These are phyloP conservation scores for Sporothrix pallida DNA, from an alignment of 2,329 filamentous ascomycete genomes.

Conservation along the genomic window DNA sequence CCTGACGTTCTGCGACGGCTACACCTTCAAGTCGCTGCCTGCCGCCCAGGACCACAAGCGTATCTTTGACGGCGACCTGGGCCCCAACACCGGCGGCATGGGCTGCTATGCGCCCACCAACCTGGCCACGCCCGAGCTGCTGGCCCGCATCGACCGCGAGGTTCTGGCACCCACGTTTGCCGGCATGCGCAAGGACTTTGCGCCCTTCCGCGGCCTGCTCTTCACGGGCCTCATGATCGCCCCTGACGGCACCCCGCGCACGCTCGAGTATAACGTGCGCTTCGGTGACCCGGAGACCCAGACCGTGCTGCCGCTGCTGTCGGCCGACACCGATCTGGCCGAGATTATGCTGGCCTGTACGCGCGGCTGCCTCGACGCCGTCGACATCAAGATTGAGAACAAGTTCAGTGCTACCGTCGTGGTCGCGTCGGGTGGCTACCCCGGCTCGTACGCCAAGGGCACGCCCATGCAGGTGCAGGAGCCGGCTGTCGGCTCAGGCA, in stretches of 20 bases:
- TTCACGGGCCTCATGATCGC: slow-evolving; percentile 97
- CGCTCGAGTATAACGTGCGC: slow-evolving; percentile 90
- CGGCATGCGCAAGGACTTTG: slow-evolving; percentile 82
- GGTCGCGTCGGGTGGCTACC: slow-evolving; percentile 91
- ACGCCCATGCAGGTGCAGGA: slow-evolving; percentile 60
- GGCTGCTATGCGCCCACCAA: slow-evolving; percentile 94
- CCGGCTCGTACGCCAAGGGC: slow-evolving; percentile 82
- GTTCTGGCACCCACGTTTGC: slow-evolving; percentile 89
- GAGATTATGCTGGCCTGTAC: slow-evolving; percentile 88
- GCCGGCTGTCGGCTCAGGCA: slow-evolving; percentile 55
- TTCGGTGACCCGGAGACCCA: slow-evolving; percentile 94
- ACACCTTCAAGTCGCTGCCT: slow-evolving; percentile 80
- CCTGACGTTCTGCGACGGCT: slow-evolving; percentile 88
- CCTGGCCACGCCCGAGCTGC: slow-evolving; percentile 74
- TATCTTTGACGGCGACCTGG: slow-evolving; percentile 85
- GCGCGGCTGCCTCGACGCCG: slow-evolving; percentile 72
- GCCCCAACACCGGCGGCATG: slow-evolving; percentile 97
- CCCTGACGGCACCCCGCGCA: slow-evolving; percentile 71
- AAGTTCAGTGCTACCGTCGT: slow-evolving; percentile 89
- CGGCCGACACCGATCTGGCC: slow-evolving; percentile 79
- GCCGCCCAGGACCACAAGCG: slow-evolving; percentile 97
- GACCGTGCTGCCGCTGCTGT: slow-evolving; percentile 79
- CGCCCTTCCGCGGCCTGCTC: slow-evolving; percentile 74
- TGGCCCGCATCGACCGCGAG: slow-evolving; percentile 76
- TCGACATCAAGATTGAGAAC: slow-evolving; percentile 69